Conservation (phyloP, 352 stramenopile species). For the Globisporangium radiosum region DNA sequence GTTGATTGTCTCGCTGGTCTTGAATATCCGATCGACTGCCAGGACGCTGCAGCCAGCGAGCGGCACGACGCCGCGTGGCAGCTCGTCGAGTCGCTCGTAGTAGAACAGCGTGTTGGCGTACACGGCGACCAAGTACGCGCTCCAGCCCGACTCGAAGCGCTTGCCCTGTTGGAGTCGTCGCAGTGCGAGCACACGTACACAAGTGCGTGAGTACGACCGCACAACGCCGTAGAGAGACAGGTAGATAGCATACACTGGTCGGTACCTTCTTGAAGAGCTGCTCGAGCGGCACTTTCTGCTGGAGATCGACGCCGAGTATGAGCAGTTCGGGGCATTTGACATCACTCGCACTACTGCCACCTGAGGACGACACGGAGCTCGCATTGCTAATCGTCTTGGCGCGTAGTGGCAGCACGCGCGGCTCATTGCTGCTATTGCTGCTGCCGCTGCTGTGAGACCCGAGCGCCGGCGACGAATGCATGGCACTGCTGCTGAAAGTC, state of each 20-base stretch:
- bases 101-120: constrained; percentile 64
- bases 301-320: constrained; percentile 34
- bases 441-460: constrained; percentile 3
- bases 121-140: constrained; percentile 46
- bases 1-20: constrained; percentile 24
- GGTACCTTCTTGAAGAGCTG: constrained; percentile 47
- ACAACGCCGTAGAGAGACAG: neutral
- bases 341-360: neutral
- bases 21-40: constrained; percentile 57
- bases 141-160: constrained; percentile 61
- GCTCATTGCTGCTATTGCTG: neutral
- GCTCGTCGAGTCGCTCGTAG: constrained; percentile 43
- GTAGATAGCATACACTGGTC: no score
- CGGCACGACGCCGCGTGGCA: constrained; percentile 47
- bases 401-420: neutral
- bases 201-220: no score
- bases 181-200: no score
- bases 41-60: constrained; percentile 38
- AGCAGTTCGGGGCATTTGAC: constrained; percentile 44
- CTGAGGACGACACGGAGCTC: constrained; percentile 5
- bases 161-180: constrained; percentile 21
- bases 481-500: neutral
- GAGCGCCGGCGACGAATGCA: neutral
- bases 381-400: constrained; percentile 11
- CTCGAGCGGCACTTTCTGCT: constrained; percentile 32